Evolutionary conservation across 108 stramenopile species (phyloP).

Genomic region (Nitzschia sp.): DNA sequence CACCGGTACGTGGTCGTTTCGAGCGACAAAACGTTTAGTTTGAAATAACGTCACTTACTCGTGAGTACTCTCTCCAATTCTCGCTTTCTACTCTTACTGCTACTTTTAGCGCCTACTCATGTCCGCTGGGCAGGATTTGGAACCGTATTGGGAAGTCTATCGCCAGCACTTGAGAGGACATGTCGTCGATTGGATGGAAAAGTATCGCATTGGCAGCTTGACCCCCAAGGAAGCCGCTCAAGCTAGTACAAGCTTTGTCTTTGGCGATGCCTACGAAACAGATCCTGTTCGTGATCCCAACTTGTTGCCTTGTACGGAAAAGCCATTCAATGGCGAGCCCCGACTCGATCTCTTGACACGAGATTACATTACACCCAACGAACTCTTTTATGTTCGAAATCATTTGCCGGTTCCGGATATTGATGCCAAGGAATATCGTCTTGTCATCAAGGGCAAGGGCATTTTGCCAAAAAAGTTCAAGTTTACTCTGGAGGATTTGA

Average conservation of each 20-base stretch:
- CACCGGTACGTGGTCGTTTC: conserved; percentile 18
- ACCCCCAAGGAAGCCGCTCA: conserved; percentile 29
- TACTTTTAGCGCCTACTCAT: conserved; percentile 63
- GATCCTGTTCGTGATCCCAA: conserved; percentile 67
- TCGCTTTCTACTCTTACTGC: conserved; percentile 33
- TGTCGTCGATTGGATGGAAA: conserved; percentile 45
- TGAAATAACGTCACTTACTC: no score
- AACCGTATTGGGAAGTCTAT: conserved; percentile 86
- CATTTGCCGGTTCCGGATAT: conserved; percentile 81
- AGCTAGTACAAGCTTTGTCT: conserved; percentile 4
- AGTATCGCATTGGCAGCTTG: conserved; percentile 40
- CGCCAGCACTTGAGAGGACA: conserved; percentile 43
- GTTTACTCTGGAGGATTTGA: conserved; percentile 67
- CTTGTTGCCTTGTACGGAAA: conserved; percentile 37
- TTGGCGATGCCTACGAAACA: conserved; percentile 46
- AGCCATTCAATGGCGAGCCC: conserved; percentile 82
- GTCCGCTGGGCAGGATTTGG: conserved; percentile 80
- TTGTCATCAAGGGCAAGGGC: conserved; percentile 55
- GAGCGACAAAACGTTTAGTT: not conserved
- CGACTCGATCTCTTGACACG: conserved; percentile 57
- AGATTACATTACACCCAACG: conserved; percentile 76
- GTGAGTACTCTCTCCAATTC: not conserved
- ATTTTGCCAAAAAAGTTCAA: conserved; percentile 46
- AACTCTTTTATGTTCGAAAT: conserved; percentile 76
- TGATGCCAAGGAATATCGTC: conserved; percentile 56